Conservation (phyloP, 1,284 basidiomycete species). For the Ustilago esculenta region DNA sequence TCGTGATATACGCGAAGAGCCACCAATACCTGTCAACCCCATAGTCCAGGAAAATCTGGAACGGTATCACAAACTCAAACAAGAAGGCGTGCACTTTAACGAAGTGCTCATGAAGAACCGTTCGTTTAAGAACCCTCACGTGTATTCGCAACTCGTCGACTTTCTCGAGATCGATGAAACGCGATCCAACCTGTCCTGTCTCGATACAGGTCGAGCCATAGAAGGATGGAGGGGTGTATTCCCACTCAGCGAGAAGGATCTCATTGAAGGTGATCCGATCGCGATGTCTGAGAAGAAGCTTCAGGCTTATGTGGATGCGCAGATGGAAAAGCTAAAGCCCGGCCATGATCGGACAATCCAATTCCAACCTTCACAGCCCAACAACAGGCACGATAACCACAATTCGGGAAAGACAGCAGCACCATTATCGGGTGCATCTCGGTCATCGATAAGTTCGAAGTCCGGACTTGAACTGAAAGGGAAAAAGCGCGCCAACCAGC, state of each 20-base stretch:
- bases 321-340: background rate
- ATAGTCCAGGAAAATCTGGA: constrained; percentile 72
- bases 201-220: constrained; percentile 10
- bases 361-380: too few relatives aligned
- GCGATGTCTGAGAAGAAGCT: background rate
- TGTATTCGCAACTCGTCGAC: constrained; percentile 92
- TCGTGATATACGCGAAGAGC: too few relatives aligned
- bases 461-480: too few relatives aligned
- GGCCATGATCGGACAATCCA: background rate
- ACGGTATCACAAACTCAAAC: constrained; percentile 75
- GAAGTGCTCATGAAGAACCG: constrained; percentile 88
- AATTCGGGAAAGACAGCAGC: too few relatives aligned
- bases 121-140: constrained; percentile 91
- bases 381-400: too few relatives aligned
- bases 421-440: too few relatives aligned
- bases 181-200: constrained; percentile 22
- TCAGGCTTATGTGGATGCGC: background rate
- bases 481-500: too few relatives aligned
- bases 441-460: too few relatives aligned
- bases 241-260: constrained; percentile 8
- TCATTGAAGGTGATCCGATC: constrained; percentile 24
- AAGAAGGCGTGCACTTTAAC: constrained; percentile 87
- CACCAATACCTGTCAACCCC: background rate
- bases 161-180: constrained; percentile 85
- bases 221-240: constrained; percentile 12